phyloP scores from a whole-genome alignment of 371 early-diverging fungal species.

The Mucor piriformis region DNA sequence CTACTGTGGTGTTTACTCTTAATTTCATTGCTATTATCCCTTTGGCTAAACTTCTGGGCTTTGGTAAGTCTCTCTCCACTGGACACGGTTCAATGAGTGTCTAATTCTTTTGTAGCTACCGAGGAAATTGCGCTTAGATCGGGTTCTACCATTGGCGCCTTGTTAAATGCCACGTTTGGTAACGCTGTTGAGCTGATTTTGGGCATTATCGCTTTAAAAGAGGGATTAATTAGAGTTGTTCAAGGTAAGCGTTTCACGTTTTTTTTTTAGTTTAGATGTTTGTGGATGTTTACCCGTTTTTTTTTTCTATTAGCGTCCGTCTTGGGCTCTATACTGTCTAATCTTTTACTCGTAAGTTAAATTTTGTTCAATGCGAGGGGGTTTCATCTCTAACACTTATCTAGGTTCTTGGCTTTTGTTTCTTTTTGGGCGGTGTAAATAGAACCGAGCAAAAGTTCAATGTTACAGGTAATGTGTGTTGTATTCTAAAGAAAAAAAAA shows the following conservation, averaged over 20 bases:
- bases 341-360: slow-evolving; percentile 68
- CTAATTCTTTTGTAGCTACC: slow-evolving; percentile 48
- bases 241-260: slow-evolving; percentile 51
- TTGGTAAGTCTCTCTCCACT: background rate
- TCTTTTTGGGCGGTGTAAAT: slow-evolving; percentile 76
- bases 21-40: slow-evolving; percentile 96
- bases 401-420: slow-evolving; percentile 73
- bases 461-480: slow-evolving; percentile 48
- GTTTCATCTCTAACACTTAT: no score
- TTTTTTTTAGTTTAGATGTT: no score
- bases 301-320: slow-evolving; percentile 62
- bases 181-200: slow-evolving; percentile 87
- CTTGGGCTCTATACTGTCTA: slow-evolving; percentile 84
- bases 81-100: no score
- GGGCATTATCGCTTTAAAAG: slow-evolving; percentile 81
- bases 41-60: slow-evolving; percentile 69
- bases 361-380: background rate
- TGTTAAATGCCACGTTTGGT: slow-evolving; percentile 59
- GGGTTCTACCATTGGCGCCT: slow-evolving; percentile 44
- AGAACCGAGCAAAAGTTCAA: slow-evolving; percentile 76
- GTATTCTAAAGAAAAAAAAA: background rate
- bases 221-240: slow-evolving; percentile 81
- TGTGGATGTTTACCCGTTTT: background rate
- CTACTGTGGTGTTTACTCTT: slow-evolving; percentile 72
- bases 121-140: slow-evolving; percentile 35